A percentile compares a stretch with the other conserved stretches of the same genome.
Evolutionary conservation across 2,329 filamentous ascomycete genomes (phyloP).

Genomic region (Penicillium corylophilum): DNA sequence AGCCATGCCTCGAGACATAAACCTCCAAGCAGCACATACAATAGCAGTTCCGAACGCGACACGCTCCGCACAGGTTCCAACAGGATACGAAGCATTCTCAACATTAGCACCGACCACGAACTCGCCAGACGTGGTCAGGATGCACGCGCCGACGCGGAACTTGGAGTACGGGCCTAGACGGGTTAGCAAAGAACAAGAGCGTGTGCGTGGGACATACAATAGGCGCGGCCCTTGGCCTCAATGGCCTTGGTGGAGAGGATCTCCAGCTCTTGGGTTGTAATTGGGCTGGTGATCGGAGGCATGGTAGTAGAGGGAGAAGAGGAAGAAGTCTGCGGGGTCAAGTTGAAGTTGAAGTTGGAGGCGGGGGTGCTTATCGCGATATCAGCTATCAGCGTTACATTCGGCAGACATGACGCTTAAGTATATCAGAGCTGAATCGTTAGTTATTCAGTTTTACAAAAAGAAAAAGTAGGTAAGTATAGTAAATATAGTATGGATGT

Average conservation of each 20-base stretch:
- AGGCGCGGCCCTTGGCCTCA: constrained; percentile 73
- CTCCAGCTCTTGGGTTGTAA: constrained; percentile 64
- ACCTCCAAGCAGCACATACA: constrained; percentile 30
- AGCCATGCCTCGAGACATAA: neutral
- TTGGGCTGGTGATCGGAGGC: constrained; percentile 25
- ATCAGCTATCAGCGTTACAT: neutral
- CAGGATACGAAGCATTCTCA: constrained; percentile 90
- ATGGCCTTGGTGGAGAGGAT: constrained; percentile 62
- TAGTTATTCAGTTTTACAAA: no score
- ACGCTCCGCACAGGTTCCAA: constrained; percentile 92
- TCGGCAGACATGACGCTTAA: neutral
- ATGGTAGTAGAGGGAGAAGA: constrained; percentile 15
- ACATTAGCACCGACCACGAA: constrained; percentile 79
- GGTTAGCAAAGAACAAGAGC: neutral
- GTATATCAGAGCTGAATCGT: no score
- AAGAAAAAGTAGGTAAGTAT: no score
- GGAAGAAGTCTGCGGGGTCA: neutral
- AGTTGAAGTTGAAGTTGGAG: neutral
- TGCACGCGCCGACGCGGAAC: constrained; percentile 83
- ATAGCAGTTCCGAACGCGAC: constrained; percentile 84
- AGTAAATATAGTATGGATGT: no score
- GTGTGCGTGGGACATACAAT: constrained; percentile 59
- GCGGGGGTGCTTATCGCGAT: neutral
- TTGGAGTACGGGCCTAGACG: constrained; percentile 73
- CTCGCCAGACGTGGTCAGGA: constrained; percentile 61